phyloP scores from a whole-genome alignment of 345 rosid genomes.

The Rhodamnia rubescens region DNA sequence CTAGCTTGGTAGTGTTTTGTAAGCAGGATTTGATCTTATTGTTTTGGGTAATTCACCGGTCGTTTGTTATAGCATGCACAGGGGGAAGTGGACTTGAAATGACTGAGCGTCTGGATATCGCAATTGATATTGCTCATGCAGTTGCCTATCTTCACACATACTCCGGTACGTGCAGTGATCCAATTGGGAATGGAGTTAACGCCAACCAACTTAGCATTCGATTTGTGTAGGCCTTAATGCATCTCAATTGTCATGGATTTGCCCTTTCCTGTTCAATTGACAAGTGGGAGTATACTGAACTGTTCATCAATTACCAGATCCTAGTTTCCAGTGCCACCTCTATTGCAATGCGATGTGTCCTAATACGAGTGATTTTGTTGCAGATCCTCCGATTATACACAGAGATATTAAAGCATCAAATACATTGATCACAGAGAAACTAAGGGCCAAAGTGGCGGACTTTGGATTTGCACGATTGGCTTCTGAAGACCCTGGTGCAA shows the following conservation, averaged over 20 bases:
- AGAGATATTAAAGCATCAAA: slow-evolving; percentile 87
- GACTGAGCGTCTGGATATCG: slow-evolving; percentile 74
- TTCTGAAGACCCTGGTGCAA: slow-evolving; percentile 37
- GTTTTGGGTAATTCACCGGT: not conserved
- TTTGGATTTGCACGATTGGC: slow-evolving; percentile 78
- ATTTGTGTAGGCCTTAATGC: not conserved
- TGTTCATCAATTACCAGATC: not conserved
- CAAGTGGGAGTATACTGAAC: not conserved
- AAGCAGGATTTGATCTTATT: not conserved
- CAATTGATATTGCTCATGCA: slow-evolving; percentile 94
- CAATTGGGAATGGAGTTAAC: not conserved
- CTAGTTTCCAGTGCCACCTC: not conserved
- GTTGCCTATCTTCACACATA: slow-evolving; percentile 80
- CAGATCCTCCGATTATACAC: slow-evolving; percentile 86
- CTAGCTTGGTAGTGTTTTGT: not conserved
- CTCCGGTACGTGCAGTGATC: slow-evolving; percentile 36
- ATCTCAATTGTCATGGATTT: not conserved
- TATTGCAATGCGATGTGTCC: not conserved
- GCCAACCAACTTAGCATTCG: not conserved
- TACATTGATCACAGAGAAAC: slow-evolving; percentile 63
- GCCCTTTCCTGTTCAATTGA: not conserved
- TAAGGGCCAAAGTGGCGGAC: slow-evolving; percentile 86
- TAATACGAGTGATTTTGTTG: not conserved
- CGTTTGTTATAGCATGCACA: slow-evolving; percentile 27
- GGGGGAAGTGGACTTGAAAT: slow-evolving; percentile 60